Conservation (phyloP, 768 basidiomycete genomes). For the Leccinum arenicola region DNA sequence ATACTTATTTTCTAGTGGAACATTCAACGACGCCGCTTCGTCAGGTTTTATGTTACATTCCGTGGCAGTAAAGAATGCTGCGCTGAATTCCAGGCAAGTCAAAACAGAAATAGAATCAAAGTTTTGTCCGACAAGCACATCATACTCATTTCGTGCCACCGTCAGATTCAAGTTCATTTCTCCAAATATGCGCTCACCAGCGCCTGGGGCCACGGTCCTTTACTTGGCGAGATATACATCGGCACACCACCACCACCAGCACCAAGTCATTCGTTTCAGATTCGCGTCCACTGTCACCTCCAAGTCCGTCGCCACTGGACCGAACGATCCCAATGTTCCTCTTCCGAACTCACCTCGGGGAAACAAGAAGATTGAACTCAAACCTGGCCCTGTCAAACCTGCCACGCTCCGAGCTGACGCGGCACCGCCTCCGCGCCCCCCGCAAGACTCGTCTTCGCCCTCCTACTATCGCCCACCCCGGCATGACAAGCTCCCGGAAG, state of each 20-base stretch:
- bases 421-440: constrained; percentile 18
- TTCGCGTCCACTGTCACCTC: constrained; percentile 32
- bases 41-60: constrained; percentile 37
- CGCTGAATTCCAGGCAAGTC: constrained; percentile 36
- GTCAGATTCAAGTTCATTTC: constrained; percentile 20
- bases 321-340: constrained; percentile 23
- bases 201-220: background rate
- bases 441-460: constrained; percentile 25
- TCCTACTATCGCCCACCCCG: constrained; percentile 26
- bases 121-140: background rate
- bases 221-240: constrained; percentile 4
- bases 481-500: constrained; percentile 19
- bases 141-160: constrained; percentile 5
- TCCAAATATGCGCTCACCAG: background rate
- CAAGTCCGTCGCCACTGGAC: constrained; percentile 18
- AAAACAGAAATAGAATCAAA: background rate
- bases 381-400: constrained; percentile 60
- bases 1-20: background rate
- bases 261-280: constrained; percentile 8
- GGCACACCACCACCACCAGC: background rate
- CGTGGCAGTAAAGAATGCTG: constrained; percentile 36
- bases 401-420: constrained; percentile 24
- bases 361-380: constrained; percentile 54
- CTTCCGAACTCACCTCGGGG: constrained; percentile 31
- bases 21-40: constrained; percentile 7